phyloP scores from a whole-genome alignment of 306 rosid species.

The Pachyrhizus erosus region DNA sequence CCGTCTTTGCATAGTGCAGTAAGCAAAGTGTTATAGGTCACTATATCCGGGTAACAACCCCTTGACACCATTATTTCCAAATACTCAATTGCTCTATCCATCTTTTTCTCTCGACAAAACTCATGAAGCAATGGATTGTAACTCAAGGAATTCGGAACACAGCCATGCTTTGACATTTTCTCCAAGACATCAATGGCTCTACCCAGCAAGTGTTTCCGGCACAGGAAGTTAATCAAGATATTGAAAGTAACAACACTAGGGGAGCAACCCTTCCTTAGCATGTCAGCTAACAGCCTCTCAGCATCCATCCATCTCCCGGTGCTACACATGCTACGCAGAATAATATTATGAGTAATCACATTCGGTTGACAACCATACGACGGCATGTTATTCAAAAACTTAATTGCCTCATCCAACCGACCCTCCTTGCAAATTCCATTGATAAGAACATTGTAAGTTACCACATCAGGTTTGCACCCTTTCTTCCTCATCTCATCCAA shows the following conservation, averaged over 20 bases:
- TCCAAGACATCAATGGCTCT: constrained; percentile 89
- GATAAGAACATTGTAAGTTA: constrained; percentile 88
- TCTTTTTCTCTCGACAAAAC: constrained; percentile 87
- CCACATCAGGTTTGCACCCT: constrained; percentile 94
- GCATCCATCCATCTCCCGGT: constrained; percentile 97
- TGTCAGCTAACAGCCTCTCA: constrained; percentile 73
- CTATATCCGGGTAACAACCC: constrained; percentile 97
- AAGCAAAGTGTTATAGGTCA: constrained; percentile 89
- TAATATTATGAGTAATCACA: constrained; percentile 81
- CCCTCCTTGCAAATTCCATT: constrained; percentile 95
- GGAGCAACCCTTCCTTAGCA: constrained; percentile 87
- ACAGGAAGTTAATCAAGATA: constrained; percentile 89
- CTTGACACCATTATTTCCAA: constrained; percentile 85
- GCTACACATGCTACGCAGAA: constrained; percentile 91
- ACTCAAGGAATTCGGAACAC: constrained; percentile 90
- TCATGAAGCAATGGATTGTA: constrained; percentile 96
- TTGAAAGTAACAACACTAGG: constrained; percentile 99
- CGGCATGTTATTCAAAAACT: constrained; percentile 66
- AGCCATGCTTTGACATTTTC: constrained; percentile 90
- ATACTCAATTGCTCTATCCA: constrained; percentile 86
- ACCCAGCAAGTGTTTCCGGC: constrained; percentile 82
- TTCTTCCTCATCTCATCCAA: constrained; percentile 83
- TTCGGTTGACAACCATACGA: constrained; percentile 79
- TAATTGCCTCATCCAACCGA: constrained; percentile 82
- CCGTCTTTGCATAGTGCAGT: constrained; percentile 93